Base-by-base conservation (phyloP, 129 eudicot genomes). In the Kitagawia praeruptora region DNA sequence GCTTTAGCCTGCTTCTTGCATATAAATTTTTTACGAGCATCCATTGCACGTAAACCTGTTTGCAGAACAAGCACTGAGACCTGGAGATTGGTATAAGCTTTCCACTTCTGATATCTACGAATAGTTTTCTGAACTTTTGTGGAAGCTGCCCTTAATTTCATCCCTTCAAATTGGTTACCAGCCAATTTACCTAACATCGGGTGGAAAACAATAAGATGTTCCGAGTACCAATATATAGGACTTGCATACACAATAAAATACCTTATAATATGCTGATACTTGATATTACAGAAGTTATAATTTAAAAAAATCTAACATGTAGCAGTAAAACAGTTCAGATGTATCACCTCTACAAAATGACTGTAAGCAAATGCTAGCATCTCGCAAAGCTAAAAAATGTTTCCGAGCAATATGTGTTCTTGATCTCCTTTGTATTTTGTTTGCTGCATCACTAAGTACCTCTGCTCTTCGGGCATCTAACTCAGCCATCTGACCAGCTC, bases 401-500 rank as follows among this genome's bases (percentile, higher is more conserved):
- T 85, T 85, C 66, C 86, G 93, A 77, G 99, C 88, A 80, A 84
- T 82, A 88, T 96, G 90, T 77, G 99, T 92, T 88, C 95, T 78
- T 85, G 85, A 84, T 45, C 98, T 91, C 75, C 95, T 85, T 84
- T 96, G 99, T 80, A 96, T 92, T 18, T 83, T 77, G 81, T 87
- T 85, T 53, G 99, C 99, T 80, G 99, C 99, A 87, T 63, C 79
- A 80, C 85, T 83, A 15, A 96, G 97, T 34, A 92, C 93, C 88
- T 92, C 97, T 8, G 97, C 81, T 84, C 99, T 87, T 80, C 93
- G 85, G 76, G 99, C 98, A 90, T 96, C 99, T 79, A 96, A 83
- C 77, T 96, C 99, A 37, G 99, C 99, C 99, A 96, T 96, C 84
- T 96, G 99, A 79, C 99, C 99, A 64, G 93, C 99, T 89, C 99